Base-by-base conservation (phyloP, 1,284 basidiomycete genomes). In the Bjerkandera adusta region DNA sequence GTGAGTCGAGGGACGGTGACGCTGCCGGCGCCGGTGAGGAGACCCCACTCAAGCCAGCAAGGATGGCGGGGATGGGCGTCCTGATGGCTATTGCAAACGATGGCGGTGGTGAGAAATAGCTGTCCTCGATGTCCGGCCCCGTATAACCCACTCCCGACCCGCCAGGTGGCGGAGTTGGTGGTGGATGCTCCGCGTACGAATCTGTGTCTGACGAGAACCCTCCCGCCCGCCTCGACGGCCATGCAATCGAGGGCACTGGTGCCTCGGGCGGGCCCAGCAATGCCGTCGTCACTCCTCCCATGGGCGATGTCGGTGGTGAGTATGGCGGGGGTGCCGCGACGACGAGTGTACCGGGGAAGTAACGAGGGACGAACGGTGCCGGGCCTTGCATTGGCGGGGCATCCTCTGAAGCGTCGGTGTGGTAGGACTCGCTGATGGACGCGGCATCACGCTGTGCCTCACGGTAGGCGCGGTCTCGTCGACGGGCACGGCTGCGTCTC, bases 341-440 rank as follows among this genome's bases (percentile, higher is more conserved):
- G 30, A 69, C 62, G 29, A 69, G 58, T 0, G 72, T 73, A 10
- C 73, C 74, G 34, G 75, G 76, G 69, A 79, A 79, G 59, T 71
- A 79, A 54, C 75, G 70, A 55, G 77, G 76, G 20, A 76, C 62
- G 59, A 79, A 79, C 12, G 71, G 68, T 10, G 63, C 63, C 27
- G 75, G 72, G 5, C 72, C 73, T 33, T 62, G 58, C 68, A 71
- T 72, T 36, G 57, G 62, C 51, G 71, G 69, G 47, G 65, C 62
- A 66, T 70, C 68, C 50, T 71, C 68, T 61, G 72, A 67, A 29
- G 49, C 65, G 56, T 66, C 63, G 36, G 65, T 66, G 49, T 68
- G 67, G 55, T 65, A 63, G 15, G 66, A 64, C n/a, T n/a, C n/a
- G 35, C 49, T 53, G 43, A 63, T 60, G 25, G 56, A 60, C 25